Base-by-base conservation (phyloP, 2,329 filamentous ascomycete species). In the Pezicula carpinea region DNA sequence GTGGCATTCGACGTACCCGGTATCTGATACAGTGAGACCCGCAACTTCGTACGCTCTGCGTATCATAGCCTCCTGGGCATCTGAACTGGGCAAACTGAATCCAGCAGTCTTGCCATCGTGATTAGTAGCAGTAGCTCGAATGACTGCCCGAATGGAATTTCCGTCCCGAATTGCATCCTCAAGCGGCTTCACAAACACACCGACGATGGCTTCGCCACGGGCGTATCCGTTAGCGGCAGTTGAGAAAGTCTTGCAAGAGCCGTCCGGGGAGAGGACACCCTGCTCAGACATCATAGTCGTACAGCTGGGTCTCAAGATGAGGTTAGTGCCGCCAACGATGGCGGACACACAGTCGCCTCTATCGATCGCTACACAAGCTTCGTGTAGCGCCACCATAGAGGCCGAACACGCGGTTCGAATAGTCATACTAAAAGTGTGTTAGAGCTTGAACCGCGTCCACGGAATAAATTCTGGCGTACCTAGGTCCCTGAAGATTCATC, bases 161-260 rank as follows among this genome's bases (percentile, higher is more conserved):
- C 77, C 76, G 52, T 79, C 75, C 8, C 66, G 65, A 5, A 84
- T 53, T 1, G 82, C 82, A 58, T 80, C 74, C 6, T 68, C 64
- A 0, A 84, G 63, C 2, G 71, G 71, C 62, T 85, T 85, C 38
- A 85, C 57, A 4, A 83, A 55, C 1, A 85, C 61, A 10, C 77
- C 70, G 0, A 72, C 78, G 19, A 78, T 68, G 1, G 80, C 82
- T 55, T 85, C 82, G 1, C 80, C 81, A 31, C 80, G 70, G 0
- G 75, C 79, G 54, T 85, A 85, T 1, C 82, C 82, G 47, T 80
- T 75, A 18, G 79, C 82, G 2, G 72, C 67, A 15, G 68, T 56
- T 51, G 83, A 80, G 52, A 80, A 82, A 3, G 73, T 75, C 49
- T 72, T 76, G 36, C 36, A 47, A 11, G 21, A 22, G 8, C 36